Evolutionary conservation across 1,284 basidiomycete species (phyloP).

Genomic region (Salmacisia buchloeana): DNA sequence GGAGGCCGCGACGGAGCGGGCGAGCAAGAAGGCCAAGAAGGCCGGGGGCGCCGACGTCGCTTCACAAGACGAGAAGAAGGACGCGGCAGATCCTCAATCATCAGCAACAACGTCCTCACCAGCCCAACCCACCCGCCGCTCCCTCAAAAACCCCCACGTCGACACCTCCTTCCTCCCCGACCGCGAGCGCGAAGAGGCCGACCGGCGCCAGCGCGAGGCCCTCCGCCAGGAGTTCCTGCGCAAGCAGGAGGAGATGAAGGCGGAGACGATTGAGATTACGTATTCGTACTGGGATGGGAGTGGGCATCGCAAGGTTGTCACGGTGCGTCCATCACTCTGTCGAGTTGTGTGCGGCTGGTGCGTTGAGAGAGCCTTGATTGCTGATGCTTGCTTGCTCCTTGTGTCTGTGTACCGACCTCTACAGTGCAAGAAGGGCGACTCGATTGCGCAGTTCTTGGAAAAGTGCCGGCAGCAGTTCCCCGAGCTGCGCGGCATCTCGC

Average conservation of each 20-base stretch:
- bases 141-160: constrained; percentile 83
- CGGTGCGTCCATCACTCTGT: constrained; percentile 60
- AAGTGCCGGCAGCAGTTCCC: constrained; percentile 88
- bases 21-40: constrained; percentile 37
- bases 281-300: constrained; percentile 99
- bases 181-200: constrained; percentile 85
- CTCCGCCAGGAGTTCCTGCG: constrained; percentile 83
- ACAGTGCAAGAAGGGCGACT: constrained; percentile 97
- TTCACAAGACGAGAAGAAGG: too few relatives aligned
- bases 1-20: background rate
- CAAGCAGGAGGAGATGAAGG: constrained; percentile 80
- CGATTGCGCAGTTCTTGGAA: constrained; percentile 78
- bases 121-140: constrained; percentile 59
- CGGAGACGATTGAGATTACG: constrained; percentile 80
- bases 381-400: constrained; percentile 13
- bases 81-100: too few relatives aligned
- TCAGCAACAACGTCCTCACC: too few relatives aligned
- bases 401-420: constrained; percentile 7
- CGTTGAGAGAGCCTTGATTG: background rate
- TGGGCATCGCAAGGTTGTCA: constrained; percentile 87
- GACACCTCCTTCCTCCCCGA: constrained; percentile 98
- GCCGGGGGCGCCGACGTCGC: constrained; percentile 6
- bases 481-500: constrained; percentile 78
- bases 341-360: background rate
- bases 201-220: constrained; percentile 78